Base-by-base conservation (phyloP, 257 asterid genomes). In the Striga asiatica region DNA sequence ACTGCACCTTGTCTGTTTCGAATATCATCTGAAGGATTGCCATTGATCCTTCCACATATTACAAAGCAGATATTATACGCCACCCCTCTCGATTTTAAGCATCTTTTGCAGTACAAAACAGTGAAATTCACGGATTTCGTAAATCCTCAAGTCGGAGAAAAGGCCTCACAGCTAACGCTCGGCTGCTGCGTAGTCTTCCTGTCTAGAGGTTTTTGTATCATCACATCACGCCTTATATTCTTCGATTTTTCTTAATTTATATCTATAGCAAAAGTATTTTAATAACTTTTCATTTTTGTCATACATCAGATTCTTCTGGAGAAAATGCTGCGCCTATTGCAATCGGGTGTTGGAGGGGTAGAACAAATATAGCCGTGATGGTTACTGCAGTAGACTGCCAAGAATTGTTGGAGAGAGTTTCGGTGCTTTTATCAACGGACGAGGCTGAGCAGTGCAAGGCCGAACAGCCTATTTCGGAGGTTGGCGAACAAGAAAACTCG, bases 11-110 rank as follows among this genome's bases (percentile, higher is more conserved):
- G 98, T 73, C 16, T 74, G 51, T 91, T 91, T 78, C 80, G 98
- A 60, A 87, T 91, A 72, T 87, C 98, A 18, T 91, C 98, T 20
- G 98, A 91, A 82, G 98, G 98, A 71, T 66, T 91, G 75, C 98
- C 98, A 0, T 55, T 91, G 76, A 66, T 91, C 64, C 85, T 91
- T 54, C 94, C 97, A 9, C 81, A 87, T 62, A 59, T 87, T 14
- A 80, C 93, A 6, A 91, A 87, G 66, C 98, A 91, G 58, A 88
- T 91, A 43, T 14, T 87, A 52, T 66, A 71, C 61, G 95, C 97
- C 54, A 65, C 95, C 38, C 66, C 81, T 13, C 61, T 77, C 45
- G 97, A 87, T 66, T 82, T 91, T 66, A 82, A 82, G 81, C 84
- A 78, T 69, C 85, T 91, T 35, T 64, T 91, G 77, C 77, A 80